Base-by-base conservation (phyloP, 2,329 filamentous ascomycete species). In the Penicillium aurantiogriseum region DNA sequence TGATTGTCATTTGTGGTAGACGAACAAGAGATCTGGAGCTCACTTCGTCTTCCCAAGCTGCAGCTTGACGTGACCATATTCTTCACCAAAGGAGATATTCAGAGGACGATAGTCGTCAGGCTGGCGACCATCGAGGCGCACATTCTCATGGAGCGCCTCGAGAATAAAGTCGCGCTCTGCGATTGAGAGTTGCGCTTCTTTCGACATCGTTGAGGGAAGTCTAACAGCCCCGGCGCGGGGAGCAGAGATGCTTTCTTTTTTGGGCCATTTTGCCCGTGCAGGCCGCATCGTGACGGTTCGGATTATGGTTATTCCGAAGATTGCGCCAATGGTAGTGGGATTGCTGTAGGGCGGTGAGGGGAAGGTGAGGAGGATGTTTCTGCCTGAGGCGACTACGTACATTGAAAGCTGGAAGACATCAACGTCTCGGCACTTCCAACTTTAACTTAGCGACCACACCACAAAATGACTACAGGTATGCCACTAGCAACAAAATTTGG, bases 31-130 rank as follows among this genome's bases (percentile, higher is more conserved):
- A 23, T 15, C 5, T n/a, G 17, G 13, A 53, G 63, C 76, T 56
- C 76, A 93, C 92, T 88, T 90, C 56, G 94, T 97, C 79, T 93
- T 96, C 66, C 94, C 94, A 62, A 97, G 79, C 63, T 87, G 84
- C 39, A 97, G 89, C 69, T 96, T 91, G 66, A 89, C 91, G 66
- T 93, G 87, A 61, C 94, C 94, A 81, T 92, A 92, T 68, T 96
- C 91, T 62, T 96, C 88, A 50, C 92, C 92, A 76, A 97, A 96
- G 3, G 81, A 84, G 59, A 99, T 82, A 59, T 88, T 84, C 45
- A 97, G 75, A 47, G 86, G 81, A 64, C 94, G 86, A 75, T 90
- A 94, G 68, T 92, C 83, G 70, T 97, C 90, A 57, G 92, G 83
- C 57, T 83, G 80, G 63, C 94, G 90, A 67, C 90, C 90, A 77